phyloP scores from a whole-genome alignment of 306 rosid species.

The Quercus alba region DNA sequence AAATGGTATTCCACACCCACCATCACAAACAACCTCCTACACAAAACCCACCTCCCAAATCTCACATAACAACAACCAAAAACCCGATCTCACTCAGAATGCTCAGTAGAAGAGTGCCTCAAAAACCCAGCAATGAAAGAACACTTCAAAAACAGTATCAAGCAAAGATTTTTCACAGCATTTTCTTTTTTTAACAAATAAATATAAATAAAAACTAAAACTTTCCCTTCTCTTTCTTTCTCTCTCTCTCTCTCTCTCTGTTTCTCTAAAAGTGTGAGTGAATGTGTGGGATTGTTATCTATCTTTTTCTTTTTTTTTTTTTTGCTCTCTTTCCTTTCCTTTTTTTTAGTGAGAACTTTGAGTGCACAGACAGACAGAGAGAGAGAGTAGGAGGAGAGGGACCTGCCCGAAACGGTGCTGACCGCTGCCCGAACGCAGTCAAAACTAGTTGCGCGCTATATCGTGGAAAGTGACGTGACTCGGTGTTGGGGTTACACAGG shows the following conservation, averaged over 20 bases:
- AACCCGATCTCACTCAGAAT: constrained; percentile 58
- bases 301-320: background rate
- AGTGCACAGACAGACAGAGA: constrained; percentile 46
- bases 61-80: constrained; percentile 32
- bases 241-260: constrained; percentile 16
- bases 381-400: constrained; percentile 7
- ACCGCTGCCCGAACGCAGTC: constrained; percentile 87
- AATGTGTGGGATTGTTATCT: constrained; percentile 37
- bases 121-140: constrained; percentile 4
- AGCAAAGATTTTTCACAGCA: background rate
- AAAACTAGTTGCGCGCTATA: constrained; percentile 69
- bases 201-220: background rate
- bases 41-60: constrained; percentile 45
- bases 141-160: background rate
- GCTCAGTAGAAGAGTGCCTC: constrained; percentile 16
- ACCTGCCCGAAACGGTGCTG: constrained; percentile 84
- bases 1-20: constrained; percentile 44
- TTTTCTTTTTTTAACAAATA: background rate
- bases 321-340: background rate
- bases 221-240: constrained; percentile 26
- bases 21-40: constrained; percentile 11
- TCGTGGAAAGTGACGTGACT: constrained; percentile 92
- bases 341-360: constrained; percentile 40
- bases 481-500: background rate
- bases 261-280: constrained; percentile 22